Base-by-base conservation (phyloP, 108 stramenopile genomes). In the Skeletonema marinoi region DNA sequence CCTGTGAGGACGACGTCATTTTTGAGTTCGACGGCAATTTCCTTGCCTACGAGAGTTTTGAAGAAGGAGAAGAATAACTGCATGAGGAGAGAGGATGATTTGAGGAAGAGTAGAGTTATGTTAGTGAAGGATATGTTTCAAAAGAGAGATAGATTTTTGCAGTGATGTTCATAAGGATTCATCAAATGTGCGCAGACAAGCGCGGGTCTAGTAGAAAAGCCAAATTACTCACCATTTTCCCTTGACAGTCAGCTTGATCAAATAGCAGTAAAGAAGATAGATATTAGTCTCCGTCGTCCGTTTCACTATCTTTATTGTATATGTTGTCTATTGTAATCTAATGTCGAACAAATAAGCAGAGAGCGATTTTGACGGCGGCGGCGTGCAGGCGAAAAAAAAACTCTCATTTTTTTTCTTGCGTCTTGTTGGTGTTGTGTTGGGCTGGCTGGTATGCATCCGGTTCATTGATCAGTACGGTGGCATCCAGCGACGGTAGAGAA, bases 21-120 rank as follows among this genome's bases (percentile, higher is more conserved):
- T 81, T 99, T 99, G 3, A 99, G 85, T 82, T 99, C 99, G 17
- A 99, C 98, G 6, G 96, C 97, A 44, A 99, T 88, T 64, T 97
- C 95, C 75, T 99, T 98, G 54, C 98, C 98, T 30, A 98, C 98
- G 58, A 99, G 90, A n/a, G 98, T 99, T 85, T 99, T 99, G 98
- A 99, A 99, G 74, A 99, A 98, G 39, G 98, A 98, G 68, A 95
- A 93, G 81, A 99, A 99, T 74, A 99, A 86, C 99, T 98, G 75
- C 16, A 68, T 50, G 36, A 48, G 42, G 8, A 63, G 17, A 60
- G 32, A 32, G 31, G 32, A 21, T 36, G 30, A 25, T 25, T 25
- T 36, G 31, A 63, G 31, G 30, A 60, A 3, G 35, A 48, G 32
- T 0, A 56, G 14, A 54, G 51, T 69, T 31, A 12, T 1, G 48